Evolutionary conservation across 2,329 filamentous ascomycete genomes (phyloP), one percentile per base, ranked within the genome.

Genomic region (Microdochium trichocladiopsis): DNA sequence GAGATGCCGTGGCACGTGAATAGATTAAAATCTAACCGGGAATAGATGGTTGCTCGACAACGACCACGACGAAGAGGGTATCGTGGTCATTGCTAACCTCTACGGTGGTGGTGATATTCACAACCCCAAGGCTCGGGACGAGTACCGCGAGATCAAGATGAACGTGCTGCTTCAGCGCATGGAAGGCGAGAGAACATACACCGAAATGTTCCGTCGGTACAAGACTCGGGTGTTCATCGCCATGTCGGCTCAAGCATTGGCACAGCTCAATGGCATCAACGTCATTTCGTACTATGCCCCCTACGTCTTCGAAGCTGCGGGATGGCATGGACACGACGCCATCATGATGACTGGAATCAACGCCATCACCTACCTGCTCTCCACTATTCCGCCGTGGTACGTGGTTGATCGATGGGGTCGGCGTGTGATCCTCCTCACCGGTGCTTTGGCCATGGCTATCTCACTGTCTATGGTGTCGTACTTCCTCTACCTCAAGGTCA

Each of bases 111-210:
- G 94, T 55, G 94, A 99, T 67, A 92, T 97, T 55, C 92, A 96
- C 71, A 89, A 96, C 67, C 74, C 86, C 54, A 94, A 95, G 69
- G 94, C 94, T 2, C 84, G 92, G 53, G 92, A 96, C 52, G 94
- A 99, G 69, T 99, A 95, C 71, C 89, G 93, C 61, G 94, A 97
- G 64, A 99, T 99, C 75, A 99, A 99, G 76, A 96, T 96, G 90
- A 86, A 93, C 62, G 94, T 99, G 25, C 80, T 99, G 31, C 76
- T 97, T 23, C 86, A 93, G 68, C 88, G 94, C 50, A 91, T 96
- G 72, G 94, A 99, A 72, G 94, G 94, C 61, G 94, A 97, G 72
- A 83, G 94, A 60, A 84, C 88, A 0, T 99, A 97, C 69, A 61
- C 70, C 37, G 94, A 97, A 56, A 99, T 99, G 94, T 99, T 97